phyloP scores from a whole-genome alignment of 2,329 filamentous ascomycete genomes.

The Calcarisporium arbuscula region DNA sequence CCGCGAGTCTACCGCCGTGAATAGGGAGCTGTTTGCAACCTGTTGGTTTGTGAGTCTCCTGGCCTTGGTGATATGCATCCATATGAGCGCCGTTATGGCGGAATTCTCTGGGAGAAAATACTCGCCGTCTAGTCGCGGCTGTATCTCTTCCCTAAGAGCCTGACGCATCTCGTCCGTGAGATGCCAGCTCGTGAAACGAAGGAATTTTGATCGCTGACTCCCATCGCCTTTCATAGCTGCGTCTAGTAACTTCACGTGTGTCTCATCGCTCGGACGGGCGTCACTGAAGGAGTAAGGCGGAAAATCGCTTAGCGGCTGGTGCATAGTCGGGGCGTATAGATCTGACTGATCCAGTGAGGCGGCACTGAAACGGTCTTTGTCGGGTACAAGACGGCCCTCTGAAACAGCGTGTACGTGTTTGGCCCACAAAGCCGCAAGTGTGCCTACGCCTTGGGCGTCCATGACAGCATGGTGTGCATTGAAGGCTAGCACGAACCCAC shows the following conservation, averaged over 20 bases:
- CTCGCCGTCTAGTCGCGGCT: conserved; percentile 5
- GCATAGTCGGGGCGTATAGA: conserved; percentile 4
- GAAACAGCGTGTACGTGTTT: conserved; percentile 8
- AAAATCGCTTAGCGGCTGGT: conserved; percentile 7
- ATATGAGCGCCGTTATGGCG: conserved; percentile 10
- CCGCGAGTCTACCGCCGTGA: conserved; percentile 8
- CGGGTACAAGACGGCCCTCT: conserved; percentile 1
- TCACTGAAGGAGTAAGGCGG: conserved; percentile 2
- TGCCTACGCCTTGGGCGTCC: conserved; percentile 10
- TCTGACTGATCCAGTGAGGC: conserved; percentile 5
- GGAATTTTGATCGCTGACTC: conserved; percentile 4
- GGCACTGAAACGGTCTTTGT: conserved; percentile 3
- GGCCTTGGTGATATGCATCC: conserved; percentile 9
- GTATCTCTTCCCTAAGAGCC: conserved; percentile 4
- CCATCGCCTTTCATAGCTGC: conserved; percentile 7
- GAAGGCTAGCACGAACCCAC: conserved; percentile 9
- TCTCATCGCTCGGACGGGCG: conserved; percentile 8
- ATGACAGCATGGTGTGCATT: conserved; percentile 9
- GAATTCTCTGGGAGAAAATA: conserved; percentile 6
- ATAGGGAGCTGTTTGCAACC: conserved; percentile 7
- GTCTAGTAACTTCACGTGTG: conserved; percentile 8
- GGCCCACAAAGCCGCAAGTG: conserved; percentile 8
- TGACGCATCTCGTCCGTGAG: conserved; percentile 6
- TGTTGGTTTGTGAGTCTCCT: conserved; percentile 8
- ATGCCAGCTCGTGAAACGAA: conserved; percentile 8